phyloP scores from a whole-genome alignment of 371 early-diverging fungal genomes.

The Mycotypha africana region DNA sequence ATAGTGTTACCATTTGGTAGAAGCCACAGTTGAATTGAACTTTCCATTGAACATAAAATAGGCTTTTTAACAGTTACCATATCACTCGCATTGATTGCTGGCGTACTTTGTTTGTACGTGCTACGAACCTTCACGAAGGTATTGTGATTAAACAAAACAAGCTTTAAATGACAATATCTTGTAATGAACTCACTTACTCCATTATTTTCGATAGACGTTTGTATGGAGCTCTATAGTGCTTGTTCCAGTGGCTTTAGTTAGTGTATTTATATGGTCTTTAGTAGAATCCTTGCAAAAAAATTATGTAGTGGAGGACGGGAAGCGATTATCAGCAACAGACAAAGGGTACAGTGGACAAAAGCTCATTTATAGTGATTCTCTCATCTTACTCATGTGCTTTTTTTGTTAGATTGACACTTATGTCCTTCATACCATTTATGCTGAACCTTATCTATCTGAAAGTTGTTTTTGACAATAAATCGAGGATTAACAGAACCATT shows the following conservation, averaged over 20 bases:
- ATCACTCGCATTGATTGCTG: slow-evolving; percentile 37
- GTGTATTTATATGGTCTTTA: slow-evolving; percentile 52
- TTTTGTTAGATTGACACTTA: slow-evolving; percentile 35
- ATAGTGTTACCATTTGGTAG: background rate
- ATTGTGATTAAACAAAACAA: no score
- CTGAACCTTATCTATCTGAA: slow-evolving; percentile 34
- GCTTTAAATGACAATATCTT: no score
- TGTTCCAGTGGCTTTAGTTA: slow-evolving; percentile 49
- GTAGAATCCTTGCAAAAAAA: slow-evolving; percentile 45
- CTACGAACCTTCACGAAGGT: slow-evolving; percentile 52
- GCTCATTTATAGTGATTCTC: background rate
- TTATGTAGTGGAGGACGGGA: slow-evolving; percentile 26
- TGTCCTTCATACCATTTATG: slow-evolving; percentile 52
- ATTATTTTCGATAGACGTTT: no score
- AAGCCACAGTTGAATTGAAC: background rate
- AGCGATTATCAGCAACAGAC: slow-evolving; percentile 28
- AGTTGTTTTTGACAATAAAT: slow-evolving; percentile 28
- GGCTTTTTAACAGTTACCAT: slow-evolving; percentile 48
- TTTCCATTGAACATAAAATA: slow-evolving; percentile 8
- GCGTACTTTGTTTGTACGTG: slow-evolving; percentile 48
- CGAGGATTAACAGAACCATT: slow-evolving; percentile 52
- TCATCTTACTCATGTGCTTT: background rate
- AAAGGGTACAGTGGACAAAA: slow-evolving; percentile 20
- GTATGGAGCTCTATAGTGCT: slow-evolving; percentile 58
- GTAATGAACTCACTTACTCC: no score